A percentile compares a stretch with the other conserved stretches of the same genome.
phyloP scores from a whole-genome alignment of 2,329 filamentous ascomycete species.

The Graphium sp. region DNA sequence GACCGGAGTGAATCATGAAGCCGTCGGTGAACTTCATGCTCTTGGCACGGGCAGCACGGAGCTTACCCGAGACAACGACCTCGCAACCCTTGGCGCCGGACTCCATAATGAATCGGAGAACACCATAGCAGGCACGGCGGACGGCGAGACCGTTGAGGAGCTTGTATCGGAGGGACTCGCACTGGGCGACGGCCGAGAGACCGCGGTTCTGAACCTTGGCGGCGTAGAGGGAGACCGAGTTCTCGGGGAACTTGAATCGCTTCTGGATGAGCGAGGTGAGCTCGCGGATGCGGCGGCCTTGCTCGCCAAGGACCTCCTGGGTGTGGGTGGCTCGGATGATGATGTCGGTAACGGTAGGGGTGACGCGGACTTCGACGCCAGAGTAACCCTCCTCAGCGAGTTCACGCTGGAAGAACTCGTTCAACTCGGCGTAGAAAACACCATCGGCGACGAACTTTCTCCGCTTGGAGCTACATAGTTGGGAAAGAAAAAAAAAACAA shows the following conservation, averaged over 20 bases:
- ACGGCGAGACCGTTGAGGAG: constrained; percentile 98
- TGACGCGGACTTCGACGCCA: constrained; percentile 98
- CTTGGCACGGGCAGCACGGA: constrained; percentile 97
- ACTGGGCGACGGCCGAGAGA: constrained; percentile 98
- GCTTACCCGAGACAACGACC: constrained; percentile 98
- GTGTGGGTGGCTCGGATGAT: constrained; percentile 99
- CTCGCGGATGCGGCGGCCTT: constrained; percentile 99
- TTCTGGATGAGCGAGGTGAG: constrained; percentile 99
- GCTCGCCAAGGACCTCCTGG: constrained; percentile 99
- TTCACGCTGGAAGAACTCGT: constrained; percentile 99
- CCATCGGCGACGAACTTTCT: constrained; percentile 95
- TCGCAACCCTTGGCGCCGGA: constrained; percentile 98
- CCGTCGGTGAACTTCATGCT: constrained; percentile 99
- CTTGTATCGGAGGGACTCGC: constrained; percentile 99
- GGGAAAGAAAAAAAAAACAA: constrained; percentile 5
- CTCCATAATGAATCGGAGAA: constrained; percentile 99
- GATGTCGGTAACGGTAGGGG: constrained; percentile 99
- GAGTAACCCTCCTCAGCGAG: constrained; percentile 99
- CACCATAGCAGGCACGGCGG: constrained; percentile 98
- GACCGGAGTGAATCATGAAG: constrained; percentile 99
- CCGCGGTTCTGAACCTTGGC: constrained; percentile 99
- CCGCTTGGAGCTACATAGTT: constrained; percentile 56
- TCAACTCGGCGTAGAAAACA: constrained; percentile 99
- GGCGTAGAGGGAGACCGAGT: constrained; percentile 98
- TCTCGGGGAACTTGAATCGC: constrained; percentile 99